Evolutionary conservation across 2,329 filamentous ascomycete genomes (phyloP), one percentile per base, ranked within the genome.

Genomic region (Ascochyta koolunga): DNA sequence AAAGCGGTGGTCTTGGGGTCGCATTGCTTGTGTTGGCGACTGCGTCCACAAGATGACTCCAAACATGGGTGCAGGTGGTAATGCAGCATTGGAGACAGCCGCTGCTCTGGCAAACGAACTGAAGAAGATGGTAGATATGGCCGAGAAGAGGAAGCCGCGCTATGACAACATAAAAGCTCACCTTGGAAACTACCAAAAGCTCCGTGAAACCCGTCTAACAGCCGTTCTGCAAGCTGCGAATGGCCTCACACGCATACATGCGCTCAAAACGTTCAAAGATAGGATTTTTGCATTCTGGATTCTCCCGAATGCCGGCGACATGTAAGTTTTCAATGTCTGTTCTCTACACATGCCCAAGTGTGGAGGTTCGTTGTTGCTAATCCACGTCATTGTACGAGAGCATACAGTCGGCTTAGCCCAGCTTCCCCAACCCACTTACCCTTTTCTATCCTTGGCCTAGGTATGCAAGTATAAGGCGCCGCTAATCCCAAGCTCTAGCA

Each of bases 1-100:
- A 18, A 59, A 72, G 15, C 63, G 68, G 13, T 79, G 77, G 73
- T 68, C 73, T 36, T 78, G 70, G 54, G 65, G 69, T 13, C 62
- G 78, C 10, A 70, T 77, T 3, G 64, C 78, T 4, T 65, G 69
- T 4, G 68, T 79, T 10, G 77, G 77, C 0, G 78, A 80, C 54
- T 65, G 76, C 0, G 73, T 71, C 2, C 77, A 80, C 54, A 79
- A 79, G 68, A 74, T 65, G 50, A 58, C 60, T 5, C 62, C 62
- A 8, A 59, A 59, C 15, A 56, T 59, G 41, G 62, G 60, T 15
- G 54, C 58, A 29, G 62, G 60, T n/a, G 60, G 58, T 29, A 65
- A 65, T 25, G 50, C 51, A 27, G 60, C 62, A 13, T 57, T 65
- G 25, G 58, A 63, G 37, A 58, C 60, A 1, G 62, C n/a, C n/a